Base-by-base conservation (phyloP, 345 rosid genomes). In the Chamaenerion angustifolium region DNA sequence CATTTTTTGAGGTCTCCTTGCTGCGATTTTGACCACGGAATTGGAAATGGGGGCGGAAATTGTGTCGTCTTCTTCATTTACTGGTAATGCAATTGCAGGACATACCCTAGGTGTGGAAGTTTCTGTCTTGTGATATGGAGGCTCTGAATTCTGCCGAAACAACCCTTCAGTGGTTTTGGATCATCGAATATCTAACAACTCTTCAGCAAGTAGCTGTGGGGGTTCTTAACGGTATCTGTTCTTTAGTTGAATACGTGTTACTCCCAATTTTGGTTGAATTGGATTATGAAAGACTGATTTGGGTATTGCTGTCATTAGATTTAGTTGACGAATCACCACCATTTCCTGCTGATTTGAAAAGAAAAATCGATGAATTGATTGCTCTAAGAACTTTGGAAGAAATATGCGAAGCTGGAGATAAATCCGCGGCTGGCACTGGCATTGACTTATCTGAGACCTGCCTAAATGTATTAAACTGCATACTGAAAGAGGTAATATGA, bases 361-460 rank as follows among this genome's bases (percentile, higher is more conserved):
- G 67, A 51, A 62, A 51, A 16, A 61, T 74, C 8, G 68, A 63
- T 62, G 92, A 83, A 58, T 60, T 46, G 66, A 69, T 79, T 59
- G 68, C 84, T 62, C 67, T 79, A 66, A 75, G 76, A 56, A 71
- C 78, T 50, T 61, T 79, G 70, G 84, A 79, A 69, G 73, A 73
- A 57, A 57, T 79, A 55, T 71, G 61, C 60, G 65, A 59, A 40
- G 8, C 16, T 41, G 43, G 40, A 42, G 49, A 55, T 51, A 62
- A 47, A 37, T 23, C 12, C 5, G 11, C 0, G 16, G 52, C 53
- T 55, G 55, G 13, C 8, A 0, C 25, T 3, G 69, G 65, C 42
- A 41, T 82, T 60, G 70, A 68, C 48, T 55, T 59, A 13, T 71
- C 76, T 0, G 23, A 16, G 48, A 73, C 70, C 58, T 77, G 87